Evolutionary conservation across 116 monocot species (phyloP).

Genomic region (Zostera marina): DNA sequence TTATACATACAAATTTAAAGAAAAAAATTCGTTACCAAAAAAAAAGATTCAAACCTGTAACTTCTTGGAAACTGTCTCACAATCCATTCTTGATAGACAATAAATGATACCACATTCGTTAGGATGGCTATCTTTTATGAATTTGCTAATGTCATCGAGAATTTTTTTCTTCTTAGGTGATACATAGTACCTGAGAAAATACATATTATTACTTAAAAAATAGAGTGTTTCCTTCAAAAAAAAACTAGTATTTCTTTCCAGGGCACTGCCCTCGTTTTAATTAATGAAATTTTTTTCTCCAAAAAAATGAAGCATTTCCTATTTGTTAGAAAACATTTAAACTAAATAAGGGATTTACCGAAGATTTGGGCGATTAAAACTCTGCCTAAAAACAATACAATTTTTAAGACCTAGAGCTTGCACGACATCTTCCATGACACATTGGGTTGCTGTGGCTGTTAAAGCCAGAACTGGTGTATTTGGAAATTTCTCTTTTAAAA

Average conservation of each 20-base stretch:
- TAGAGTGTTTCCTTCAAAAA: too few relatives aligned
- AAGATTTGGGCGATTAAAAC: conserved; percentile 90
- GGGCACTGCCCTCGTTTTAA: too few relatives aligned
- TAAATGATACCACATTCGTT: conserved; percentile 98
- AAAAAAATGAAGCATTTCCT: neutral
- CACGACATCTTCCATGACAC: conserved; percentile 99
- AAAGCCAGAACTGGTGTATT: conserved; percentile 81
- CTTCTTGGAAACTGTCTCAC: conserved; percentile 92
- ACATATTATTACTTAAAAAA: neutral
- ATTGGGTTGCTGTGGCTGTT: conserved; percentile 94
- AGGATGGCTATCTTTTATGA: conserved; percentile 75
- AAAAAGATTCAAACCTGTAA: conserved; percentile 44
- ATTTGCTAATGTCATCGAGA: conserved; percentile 80
- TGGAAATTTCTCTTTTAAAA: conserved; percentile 87
- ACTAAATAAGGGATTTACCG: conserved; percentile 21
- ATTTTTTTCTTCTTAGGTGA: conserved; percentile 89
- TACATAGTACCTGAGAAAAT: conserved; percentile 47
- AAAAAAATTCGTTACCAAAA: neutral
- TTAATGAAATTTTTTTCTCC: too few relatives aligned
- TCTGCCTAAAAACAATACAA: conserved; percentile 89
- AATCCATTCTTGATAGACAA: conserved; percentile 98
- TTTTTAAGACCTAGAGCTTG: conserved; percentile 90
- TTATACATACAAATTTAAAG: neutral
- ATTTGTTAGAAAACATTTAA: neutral
- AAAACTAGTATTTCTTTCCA: too few relatives aligned